A percentile compares a stretch with the other conserved stretches of the same genome.
Evolutionary conservation across 768 basidiomycete genomes (phyloP).

Genomic region (Rhizopogon vesiculosus): DNA sequence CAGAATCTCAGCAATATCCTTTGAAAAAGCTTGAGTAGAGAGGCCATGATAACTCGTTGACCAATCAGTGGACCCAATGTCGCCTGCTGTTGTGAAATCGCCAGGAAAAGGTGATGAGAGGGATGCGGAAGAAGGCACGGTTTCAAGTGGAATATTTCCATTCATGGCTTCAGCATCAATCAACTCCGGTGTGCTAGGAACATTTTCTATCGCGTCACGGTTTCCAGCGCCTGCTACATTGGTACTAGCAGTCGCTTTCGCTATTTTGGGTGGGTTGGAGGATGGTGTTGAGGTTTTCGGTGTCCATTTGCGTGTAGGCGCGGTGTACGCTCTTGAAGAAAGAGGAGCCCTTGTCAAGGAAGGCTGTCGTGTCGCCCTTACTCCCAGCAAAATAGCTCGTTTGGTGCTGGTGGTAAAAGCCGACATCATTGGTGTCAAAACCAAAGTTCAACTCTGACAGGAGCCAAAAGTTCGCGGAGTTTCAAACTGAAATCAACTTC

Average conservation of each 20-base stretch:
- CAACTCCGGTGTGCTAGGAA: constrained; percentile 17
- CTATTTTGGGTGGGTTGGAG: constrained; percentile 12
- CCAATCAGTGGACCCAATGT: constrained; percentile 62
- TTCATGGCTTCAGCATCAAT: constrained; percentile 11
- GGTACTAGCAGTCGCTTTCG: constrained; percentile 29
- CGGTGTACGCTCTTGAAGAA: constrained; percentile 12
- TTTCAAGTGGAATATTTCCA: constrained; percentile 14
- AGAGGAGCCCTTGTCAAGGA: not conserved
- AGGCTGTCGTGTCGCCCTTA: constrained; percentile 4
- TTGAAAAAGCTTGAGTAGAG: constrained; percentile 69
- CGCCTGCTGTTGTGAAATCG: constrained; percentile 18
- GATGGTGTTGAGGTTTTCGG: constrained; percentile 16
- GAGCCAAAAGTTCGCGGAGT: constrained; percentile 6
- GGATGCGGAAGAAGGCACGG: constrained; percentile 9
- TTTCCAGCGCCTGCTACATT: constrained; percentile 17
- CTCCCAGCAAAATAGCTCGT: constrained; percentile 5
- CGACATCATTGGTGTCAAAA: constrained; percentile 11
- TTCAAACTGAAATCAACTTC: not conserved
- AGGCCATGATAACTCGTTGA: constrained; percentile 83
- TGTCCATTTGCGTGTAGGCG: constrained; percentile 20
- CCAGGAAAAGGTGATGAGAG: constrained; percentile 19
- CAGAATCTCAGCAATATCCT: constrained; percentile 67
- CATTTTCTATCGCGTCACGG: constrained; percentile 13
- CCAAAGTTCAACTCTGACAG: not conserved
- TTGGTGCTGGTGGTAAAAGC: constrained; percentile 7